A percentile compares a stretch with the other conserved stretches of the same genome.
Evolutionary conservation across 2,329 filamentous ascomycete genomes (phyloP).

Genomic region (Cytospora chrysosperma): DNA sequence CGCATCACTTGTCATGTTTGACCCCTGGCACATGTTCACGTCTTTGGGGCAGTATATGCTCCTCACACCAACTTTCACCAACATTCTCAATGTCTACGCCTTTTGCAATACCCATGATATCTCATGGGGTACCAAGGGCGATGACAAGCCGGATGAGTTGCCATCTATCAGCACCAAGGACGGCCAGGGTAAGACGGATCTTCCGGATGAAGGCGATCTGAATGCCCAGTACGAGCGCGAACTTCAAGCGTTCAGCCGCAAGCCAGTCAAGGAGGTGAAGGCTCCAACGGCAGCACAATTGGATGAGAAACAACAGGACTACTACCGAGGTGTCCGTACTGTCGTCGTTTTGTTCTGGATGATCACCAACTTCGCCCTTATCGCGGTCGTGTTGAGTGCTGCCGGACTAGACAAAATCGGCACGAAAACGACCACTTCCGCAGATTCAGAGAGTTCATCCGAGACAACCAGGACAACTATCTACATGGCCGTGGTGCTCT

Average conservation of each 20-base stretch:
- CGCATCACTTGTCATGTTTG: conserved; percentile 89
- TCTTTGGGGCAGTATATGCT: conserved; percentile 92
- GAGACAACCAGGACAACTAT: conserved; percentile 61
- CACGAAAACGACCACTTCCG: neutral
- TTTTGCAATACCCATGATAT: conserved; percentile 99
- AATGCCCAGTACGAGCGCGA: conserved; percentile 94
- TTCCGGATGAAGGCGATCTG: conserved; percentile 91
- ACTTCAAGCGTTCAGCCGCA: conserved; percentile 68
- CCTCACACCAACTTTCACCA: conserved; percentile 94
- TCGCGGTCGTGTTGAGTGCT: conserved; percentile 80
- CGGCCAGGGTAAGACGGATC: conserved; percentile 86
- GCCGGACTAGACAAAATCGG: conserved; percentile 73
- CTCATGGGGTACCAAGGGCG: conserved; percentile 96
- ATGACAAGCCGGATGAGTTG: conserved; percentile 90
- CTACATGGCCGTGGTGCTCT: conserved; percentile 84
- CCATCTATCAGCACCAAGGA: conserved; percentile 87
- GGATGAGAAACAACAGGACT: conserved; percentile 90
- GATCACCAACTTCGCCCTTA: conserved; percentile 88
- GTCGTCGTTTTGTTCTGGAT: conserved; percentile 94
- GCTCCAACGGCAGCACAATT: conserved; percentile 52
- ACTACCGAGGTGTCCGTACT: conserved; percentile 94
- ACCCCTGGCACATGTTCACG: conserved; percentile 99
- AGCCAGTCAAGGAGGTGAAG: conserved; percentile 71
- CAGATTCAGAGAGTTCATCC: conserved; percentile 37
- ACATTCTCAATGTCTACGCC: conserved; percentile 97